Base-by-base conservation (phyloP, 2,329 filamentous ascomycete species). In the Plectosphaerella cucumerina region DNA sequence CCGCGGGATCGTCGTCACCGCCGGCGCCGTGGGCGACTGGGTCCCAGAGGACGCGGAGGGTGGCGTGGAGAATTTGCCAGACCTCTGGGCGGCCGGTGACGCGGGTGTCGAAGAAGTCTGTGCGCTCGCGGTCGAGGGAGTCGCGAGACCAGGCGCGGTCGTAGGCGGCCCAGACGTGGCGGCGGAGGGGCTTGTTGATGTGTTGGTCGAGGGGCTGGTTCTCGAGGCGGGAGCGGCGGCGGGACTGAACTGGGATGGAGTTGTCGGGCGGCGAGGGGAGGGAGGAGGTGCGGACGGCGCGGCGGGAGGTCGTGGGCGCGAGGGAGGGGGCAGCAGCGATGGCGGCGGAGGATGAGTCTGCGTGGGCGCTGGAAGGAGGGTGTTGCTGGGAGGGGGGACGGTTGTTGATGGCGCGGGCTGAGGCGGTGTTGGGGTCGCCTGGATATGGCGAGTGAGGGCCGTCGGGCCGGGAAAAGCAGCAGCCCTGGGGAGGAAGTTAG, bases 41-140 rank as follows among this genome's bases (percentile, higher is more conserved):
- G 11, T 77, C 76, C 71, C 86, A 86, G 54, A 96, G 66, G 6
- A 89, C 72, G 54, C 87, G 80, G 17, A 90, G 75, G 0, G 85
- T 87, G 1, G 83, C 73, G 44, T 79, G 78, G 14, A 97, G 68
- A 1, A 89, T 86, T 59, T 82, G 82, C 93, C 93, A 97, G 22
- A 94, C 80, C 67, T 96, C 89, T 5, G 78, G 62, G 4, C 83
- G 78, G 2, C 90, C 90, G 0, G 87, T 88, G 15, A 95, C 89
- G 44, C 90, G 77, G 2, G 92, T 97, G 54, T 97, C 91, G 68
- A 96, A 97, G 75, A 95, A 97, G 55, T 90, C 90, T 46, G 71
- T 72, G 46, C 93, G 81, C 70, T 96, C 89, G 31, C 76, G 77
- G 52, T 84, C 81, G 2, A 96, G 74, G 49, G 86, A 74, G 15